phyloP scores from a whole-genome alignment of 305 asterid genomes.

The Stenogyne calaminthoides region DNA sequence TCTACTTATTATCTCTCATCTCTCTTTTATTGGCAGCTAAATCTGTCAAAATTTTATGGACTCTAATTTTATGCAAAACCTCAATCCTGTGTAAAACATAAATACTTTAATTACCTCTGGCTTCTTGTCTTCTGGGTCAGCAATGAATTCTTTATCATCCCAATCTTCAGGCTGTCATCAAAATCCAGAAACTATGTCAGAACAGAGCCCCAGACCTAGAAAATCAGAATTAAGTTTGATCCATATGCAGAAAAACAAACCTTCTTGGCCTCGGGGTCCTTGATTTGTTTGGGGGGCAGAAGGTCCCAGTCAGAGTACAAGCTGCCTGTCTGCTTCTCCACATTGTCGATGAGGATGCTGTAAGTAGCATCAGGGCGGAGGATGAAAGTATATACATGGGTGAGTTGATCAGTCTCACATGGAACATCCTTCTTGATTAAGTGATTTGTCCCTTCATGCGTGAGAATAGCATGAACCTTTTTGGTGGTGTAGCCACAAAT shows the following conservation, averaged over 20 bases:
- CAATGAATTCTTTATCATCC: constrained; percentile 92
- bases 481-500: constrained; percentile 94
- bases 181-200: constrained; percentile 3
- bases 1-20: too few species aligned
- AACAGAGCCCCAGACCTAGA: neutral
- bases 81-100: neutral
- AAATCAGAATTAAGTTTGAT: neutral
- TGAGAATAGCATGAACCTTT: constrained; percentile 92
- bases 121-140: constrained; percentile 96
- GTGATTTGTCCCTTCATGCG: constrained; percentile 71
- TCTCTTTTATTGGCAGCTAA: too few species aligned
- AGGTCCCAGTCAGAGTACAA: constrained; percentile 93
- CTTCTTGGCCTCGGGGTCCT: constrained; percentile 97
- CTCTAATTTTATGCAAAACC: too few species aligned
- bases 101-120: constrained; percentile 62
- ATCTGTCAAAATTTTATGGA: too few species aligned
- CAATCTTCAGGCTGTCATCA: constrained; percentile 90
- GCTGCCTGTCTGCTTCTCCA: constrained; percentile 92
- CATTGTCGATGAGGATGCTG: constrained; percentile 88
- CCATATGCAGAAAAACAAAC: constrained; percentile 34
- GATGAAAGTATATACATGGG: constrained; percentile 85
- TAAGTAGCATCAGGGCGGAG: constrained; percentile 96
- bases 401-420: constrained; percentile 95
- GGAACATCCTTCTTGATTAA: constrained; percentile 97
- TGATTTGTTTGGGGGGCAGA: constrained; percentile 83